Conservation (phyloP, 2,329 filamentous ascomycete species). For the Aquanectria penicillioides region DNA sequence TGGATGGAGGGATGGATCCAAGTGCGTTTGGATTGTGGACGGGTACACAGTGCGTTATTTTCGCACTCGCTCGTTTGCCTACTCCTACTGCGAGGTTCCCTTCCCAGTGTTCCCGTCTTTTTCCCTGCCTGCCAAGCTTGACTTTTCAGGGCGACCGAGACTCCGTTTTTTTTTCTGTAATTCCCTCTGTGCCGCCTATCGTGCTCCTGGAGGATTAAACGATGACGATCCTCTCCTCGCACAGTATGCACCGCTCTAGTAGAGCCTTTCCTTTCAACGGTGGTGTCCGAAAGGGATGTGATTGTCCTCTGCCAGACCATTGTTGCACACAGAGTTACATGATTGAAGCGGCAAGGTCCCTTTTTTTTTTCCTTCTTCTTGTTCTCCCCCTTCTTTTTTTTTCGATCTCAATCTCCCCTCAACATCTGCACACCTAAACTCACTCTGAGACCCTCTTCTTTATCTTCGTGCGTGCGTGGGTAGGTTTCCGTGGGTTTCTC, state of each 20-base stretch:
- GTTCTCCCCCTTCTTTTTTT: too few relatives aligned
- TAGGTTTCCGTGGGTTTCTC: not conserved
- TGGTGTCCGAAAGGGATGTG: too few relatives aligned
- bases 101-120: not conserved
- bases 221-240: not conserved
- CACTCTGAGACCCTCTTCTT: not conserved
- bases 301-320: too few relatives aligned
- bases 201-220: too few relatives aligned
- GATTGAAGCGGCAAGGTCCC: too few relatives aligned
- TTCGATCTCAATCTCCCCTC: not conserved
- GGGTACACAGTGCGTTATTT: slow-evolving; percentile 22
- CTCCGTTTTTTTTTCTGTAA: slow-evolving; percentile 15
- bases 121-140: slow-evolving; percentile 4
- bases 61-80: not conserved
- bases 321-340: too few relatives aligned
- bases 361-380: too few relatives aligned
- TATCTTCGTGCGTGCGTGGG: not conserved
- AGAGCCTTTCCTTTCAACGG: too few relatives aligned
- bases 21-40: not conserved
- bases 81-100: not conserved
- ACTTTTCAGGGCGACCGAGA: slow-evolving; percentile 17
- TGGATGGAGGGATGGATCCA: not conserved
- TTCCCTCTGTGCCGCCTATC: too few relatives aligned
- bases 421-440: too few relatives aligned
- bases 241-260: too few relatives aligned